A percentile compares a stretch with the other conserved stretches of the same genome.
phyloP scores from a whole-genome alignment of 2,329 filamentous ascomycete genomes.

The Diaporthe longicolla region DNA sequence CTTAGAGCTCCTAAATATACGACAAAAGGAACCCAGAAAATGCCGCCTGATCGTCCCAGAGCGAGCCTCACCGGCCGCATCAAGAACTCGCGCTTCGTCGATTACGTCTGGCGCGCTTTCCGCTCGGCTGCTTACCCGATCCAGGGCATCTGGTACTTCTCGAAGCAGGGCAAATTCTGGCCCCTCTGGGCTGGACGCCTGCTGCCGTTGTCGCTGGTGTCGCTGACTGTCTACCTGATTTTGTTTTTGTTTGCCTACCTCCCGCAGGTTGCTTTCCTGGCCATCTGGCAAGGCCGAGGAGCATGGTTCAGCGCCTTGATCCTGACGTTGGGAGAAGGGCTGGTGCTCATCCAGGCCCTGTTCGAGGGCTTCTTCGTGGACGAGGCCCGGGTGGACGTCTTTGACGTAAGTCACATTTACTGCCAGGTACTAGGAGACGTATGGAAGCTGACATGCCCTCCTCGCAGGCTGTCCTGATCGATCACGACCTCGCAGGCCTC shows the following conservation, averaged over 20 bases:
- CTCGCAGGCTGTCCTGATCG: constrained; percentile 77
- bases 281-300: constrained; percentile 87
- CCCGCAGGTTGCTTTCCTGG: constrained; percentile 89
- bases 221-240: constrained; percentile 84
- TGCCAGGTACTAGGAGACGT: too few species aligned
- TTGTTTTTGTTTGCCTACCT: constrained; percentile 91
- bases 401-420: constrained; percentile 73
- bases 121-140: constrained; percentile 69
- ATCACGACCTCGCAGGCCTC: constrained; percentile 78
- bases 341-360: constrained; percentile 77
- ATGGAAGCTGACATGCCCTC: constrained; percentile 36
- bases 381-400: constrained; percentile 83
- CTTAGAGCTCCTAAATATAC: neutral
- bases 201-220: constrained; percentile 85
- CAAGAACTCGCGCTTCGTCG: constrained; percentile 44
- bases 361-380: constrained; percentile 89
- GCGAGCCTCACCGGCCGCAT: constrained; percentile 36
- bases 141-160: constrained; percentile 86
- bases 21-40: neutral
- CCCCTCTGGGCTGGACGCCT: constrained; percentile 84
- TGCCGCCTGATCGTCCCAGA: constrained; percentile 37
- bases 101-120: constrained; percentile 60
- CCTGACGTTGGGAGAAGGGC: constrained; percentile 85
- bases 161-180: constrained; percentile 82
- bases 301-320: constrained; percentile 94